Percentiles rank a stretch among this genome's conserved stretches.
phyloP scores from a whole-genome alignment of 345 rosid genomes.

The Eucalyptus curtisii region DNA sequence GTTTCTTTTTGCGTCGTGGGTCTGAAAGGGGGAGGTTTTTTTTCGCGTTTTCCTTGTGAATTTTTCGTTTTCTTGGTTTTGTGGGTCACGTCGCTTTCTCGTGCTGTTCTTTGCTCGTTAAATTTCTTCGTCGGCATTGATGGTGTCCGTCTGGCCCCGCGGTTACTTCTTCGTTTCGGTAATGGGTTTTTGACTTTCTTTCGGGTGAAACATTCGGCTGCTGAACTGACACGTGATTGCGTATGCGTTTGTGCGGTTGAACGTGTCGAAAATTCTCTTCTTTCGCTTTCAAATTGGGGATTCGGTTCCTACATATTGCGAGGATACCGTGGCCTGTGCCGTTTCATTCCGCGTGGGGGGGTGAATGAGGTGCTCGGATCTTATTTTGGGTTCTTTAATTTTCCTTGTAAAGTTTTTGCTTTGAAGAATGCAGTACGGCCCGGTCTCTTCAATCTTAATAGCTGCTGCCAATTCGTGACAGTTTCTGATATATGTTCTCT shows the following conservation, averaged over 20 bases:
- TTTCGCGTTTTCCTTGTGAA: background rate
- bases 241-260: background rate
- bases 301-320: background rate
- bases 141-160: background rate
- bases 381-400: background rate
- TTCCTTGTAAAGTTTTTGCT: background rate
- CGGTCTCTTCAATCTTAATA: background rate
- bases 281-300: background rate
- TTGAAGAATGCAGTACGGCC: background rate
- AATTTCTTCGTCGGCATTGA: background rate
- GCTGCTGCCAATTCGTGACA: background rate
- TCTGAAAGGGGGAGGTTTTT: background rate
- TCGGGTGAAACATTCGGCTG: background rate
- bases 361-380: background rate
- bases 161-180: background rate
- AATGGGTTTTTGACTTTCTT: background rate
- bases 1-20: background rate
- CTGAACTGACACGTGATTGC: background rate
- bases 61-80: background rate
- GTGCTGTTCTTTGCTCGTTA: background rate
- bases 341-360: background rate
- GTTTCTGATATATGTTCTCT: background rate
- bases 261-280: background rate
- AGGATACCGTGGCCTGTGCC: background rate
- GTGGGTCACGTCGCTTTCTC: background rate